Evolutionary conservation across 768 basidiomycete genomes (phyloP).

Genomic region (Holtermanniella nyarrowii): DNA sequence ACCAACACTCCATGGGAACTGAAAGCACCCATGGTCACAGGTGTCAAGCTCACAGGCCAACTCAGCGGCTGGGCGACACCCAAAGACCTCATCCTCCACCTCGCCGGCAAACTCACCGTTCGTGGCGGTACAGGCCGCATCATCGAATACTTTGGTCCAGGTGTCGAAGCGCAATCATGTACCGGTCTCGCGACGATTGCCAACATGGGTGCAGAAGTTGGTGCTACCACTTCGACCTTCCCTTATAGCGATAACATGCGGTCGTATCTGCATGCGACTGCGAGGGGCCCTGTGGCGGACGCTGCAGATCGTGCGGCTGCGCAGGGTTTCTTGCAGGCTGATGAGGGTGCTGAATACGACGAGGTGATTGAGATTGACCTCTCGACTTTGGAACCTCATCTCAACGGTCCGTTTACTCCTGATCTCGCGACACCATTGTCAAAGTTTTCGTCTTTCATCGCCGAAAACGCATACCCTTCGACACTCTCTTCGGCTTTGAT

Average conservation of each 20-base stretch:
- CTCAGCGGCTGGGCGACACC: conserved; percentile 86
- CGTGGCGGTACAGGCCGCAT: conserved; percentile 91
- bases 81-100: conserved; percentile 88
- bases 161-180: conserved; percentile 78
- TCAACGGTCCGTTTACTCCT: conserved; percentile 97
- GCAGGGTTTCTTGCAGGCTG: conserved; percentile 67
- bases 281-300: conserved; percentile 69
- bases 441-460: conserved; percentile 67
- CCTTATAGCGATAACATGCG: conserved; percentile 88
- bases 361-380: conserved; percentile 87
- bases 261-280: conserved; percentile 78
- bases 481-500: conserved; percentile 89
- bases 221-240: conserved; percentile 97
- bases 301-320: conserved; percentile 77
- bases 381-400: conserved; percentile 76
- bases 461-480: conserved; percentile 76
- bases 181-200: conserved; percentile 92
- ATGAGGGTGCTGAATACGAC: conserved; percentile 84
- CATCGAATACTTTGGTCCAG: conserved; percentile 92
- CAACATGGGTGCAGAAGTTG: conserved; percentile 99
- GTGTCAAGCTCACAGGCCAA: conserved; percentile 77
- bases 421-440: conserved; percentile 91
- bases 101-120: conserved; percentile 89
- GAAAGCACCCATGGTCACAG: conserved; percentile 71
- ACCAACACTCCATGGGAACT: conserved; percentile 97